Evolutionary conservation across 2,329 filamentous ascomycete genomes (phyloP).

Genomic region (Trichoderma citrinoviride): DNA sequence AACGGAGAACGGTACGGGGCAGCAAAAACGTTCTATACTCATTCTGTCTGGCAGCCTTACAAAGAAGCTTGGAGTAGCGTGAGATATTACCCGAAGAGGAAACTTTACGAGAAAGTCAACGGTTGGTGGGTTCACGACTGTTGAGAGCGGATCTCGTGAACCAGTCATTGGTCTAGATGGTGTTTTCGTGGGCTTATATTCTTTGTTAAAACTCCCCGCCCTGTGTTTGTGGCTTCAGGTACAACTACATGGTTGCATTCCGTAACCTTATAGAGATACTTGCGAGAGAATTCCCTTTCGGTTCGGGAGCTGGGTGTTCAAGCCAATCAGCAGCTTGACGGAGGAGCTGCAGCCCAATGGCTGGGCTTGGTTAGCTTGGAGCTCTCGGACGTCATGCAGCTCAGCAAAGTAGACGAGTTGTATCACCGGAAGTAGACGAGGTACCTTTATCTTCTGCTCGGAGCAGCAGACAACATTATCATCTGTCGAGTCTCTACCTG

Average conservation of each 20-base stretch:
- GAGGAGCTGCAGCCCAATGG: neutral
- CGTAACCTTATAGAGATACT: neutral
- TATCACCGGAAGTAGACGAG: neutral
- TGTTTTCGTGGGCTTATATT: neutral
- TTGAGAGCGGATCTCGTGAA: neutral
- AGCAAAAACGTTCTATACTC: no score
- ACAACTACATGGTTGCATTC: neutral
- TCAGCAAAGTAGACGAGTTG: neutral
- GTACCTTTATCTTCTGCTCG: neutral
- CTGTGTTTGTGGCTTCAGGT: neutral
- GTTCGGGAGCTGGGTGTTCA: neutral
- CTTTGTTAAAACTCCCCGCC: neutral
- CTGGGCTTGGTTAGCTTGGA: conserved; percentile 2
- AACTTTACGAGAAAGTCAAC: neutral
- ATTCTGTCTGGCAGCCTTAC: no score
- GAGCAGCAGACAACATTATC: neutral
- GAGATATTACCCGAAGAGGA: neutral
- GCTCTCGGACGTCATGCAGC: conserved; percentile 1
- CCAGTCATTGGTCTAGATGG: neutral
- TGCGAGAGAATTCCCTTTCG: neutral
- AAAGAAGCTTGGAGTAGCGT: neutral
- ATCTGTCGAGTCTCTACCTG: neutral
- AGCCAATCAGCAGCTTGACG: neutral
- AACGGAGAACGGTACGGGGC: no score
- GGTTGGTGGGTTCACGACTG: neutral